phyloP scores from a whole-genome alignment of 495 filamentous ascomycete species.

The Penicillium angulare region DNA sequence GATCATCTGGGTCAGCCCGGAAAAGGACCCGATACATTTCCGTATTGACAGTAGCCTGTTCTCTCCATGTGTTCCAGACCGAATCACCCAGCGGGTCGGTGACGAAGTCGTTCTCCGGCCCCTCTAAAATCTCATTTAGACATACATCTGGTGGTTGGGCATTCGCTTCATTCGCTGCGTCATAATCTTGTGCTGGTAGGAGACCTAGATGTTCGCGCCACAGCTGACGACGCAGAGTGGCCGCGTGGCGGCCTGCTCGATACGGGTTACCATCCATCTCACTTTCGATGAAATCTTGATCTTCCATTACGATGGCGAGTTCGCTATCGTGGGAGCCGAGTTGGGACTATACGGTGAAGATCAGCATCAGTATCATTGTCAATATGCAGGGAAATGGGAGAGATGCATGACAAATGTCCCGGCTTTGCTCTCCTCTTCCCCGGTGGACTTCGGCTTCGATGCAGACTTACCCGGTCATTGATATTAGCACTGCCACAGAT shows the following conservation, averaged over 20 bases:
- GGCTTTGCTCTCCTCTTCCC: neutral
- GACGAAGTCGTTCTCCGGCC: conserved; percentile 71
- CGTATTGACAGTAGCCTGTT: conserved; percentile 74
- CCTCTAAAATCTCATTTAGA: conserved; percentile 64
- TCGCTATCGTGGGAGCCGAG: conserved; percentile 88
- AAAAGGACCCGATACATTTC: conserved; percentile 84
- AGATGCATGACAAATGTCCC: neutral
- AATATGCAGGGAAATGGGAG: conserved; percentile 2
- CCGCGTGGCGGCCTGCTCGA: conserved; percentile 71
- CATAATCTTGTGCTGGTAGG: conserved; percentile 68
- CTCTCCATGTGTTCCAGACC: conserved; percentile 84
- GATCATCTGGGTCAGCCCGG: conserved; percentile 88
- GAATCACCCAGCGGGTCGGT: conserved; percentile 76
- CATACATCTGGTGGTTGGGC: conserved; percentile 76
- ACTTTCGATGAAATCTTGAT: conserved; percentile 68
- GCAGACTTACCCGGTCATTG: conserved; percentile 69
- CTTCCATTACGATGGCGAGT: conserved; percentile 89
- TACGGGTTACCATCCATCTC: conserved; percentile 77
- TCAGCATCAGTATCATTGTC: conserved; percentile 11
- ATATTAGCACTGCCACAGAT: conserved; percentile 90
- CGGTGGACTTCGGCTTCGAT: too few relatives aligned
- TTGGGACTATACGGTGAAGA: conserved; percentile 56
- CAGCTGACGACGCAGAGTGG: conserved; percentile 77
- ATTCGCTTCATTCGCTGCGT: conserved; percentile 72
- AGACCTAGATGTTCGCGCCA: conserved; percentile 94